These are phyloP conservation scores for Russula sp. DNA, from an alignment of 768 basidiomycete species.

Conservation along the genomic window DNA sequence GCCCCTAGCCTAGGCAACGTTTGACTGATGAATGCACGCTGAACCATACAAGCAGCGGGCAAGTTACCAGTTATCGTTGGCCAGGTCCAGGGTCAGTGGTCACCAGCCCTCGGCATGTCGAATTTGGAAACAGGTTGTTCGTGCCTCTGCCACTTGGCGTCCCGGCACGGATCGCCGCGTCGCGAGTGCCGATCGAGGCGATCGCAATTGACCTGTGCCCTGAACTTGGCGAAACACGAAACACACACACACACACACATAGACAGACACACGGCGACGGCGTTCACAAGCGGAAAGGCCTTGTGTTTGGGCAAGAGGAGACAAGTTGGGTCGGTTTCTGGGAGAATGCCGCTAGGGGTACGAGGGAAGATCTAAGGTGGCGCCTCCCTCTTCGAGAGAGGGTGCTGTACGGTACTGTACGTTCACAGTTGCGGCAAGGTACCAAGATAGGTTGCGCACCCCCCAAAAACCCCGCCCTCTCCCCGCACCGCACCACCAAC, in stretches of 20 bases:
- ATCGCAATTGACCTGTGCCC: background rate
- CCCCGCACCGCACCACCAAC: background rate
- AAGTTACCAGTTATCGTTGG: background rate
- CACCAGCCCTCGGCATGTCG: background rate
- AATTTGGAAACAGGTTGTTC: background rate
- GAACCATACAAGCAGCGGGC: background rate
- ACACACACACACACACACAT: background rate
- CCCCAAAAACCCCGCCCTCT: background rate
- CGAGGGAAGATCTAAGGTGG: background rate
- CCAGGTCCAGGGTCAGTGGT: background rate
- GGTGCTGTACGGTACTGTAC: background rate
- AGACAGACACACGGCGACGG: background rate
- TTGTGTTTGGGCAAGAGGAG: no score
- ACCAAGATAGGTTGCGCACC: constrained; percentile 1
- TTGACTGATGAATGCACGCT: background rate
- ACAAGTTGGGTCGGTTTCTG: no score
- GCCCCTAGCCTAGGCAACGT: background rate
- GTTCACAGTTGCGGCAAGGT: background rate
- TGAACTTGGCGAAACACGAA: background rate
- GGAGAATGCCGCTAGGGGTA: no score
- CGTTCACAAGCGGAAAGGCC: no score
- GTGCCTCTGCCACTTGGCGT: background rate
- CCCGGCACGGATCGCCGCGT: background rate
- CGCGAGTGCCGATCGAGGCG: background rate
- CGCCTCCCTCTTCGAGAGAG: background rate